A percentile compares a stretch with the other conserved stretches of the same genome.
Evolutionary conservation across 179 eudicot species (phyloP).

Genomic region (Beta lomatogona): DNA sequence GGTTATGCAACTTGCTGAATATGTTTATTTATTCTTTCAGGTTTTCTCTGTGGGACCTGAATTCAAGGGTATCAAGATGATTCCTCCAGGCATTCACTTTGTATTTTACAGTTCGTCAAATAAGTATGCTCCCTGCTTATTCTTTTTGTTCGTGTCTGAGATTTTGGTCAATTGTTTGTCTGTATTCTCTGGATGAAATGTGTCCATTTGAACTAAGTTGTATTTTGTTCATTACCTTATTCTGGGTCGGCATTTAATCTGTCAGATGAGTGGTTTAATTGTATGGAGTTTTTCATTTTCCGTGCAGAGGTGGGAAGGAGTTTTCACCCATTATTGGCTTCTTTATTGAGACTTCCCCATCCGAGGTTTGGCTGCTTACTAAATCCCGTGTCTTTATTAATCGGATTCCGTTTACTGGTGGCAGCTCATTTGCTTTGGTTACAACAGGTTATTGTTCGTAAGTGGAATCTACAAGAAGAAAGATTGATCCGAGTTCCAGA

Average conservation of each 20-base stretch:
- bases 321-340: constrained; percentile 85
- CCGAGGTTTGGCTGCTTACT: constrained; percentile 55
- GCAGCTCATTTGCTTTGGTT: constrained; percentile 23
- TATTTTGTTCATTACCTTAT: neutral
- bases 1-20: constrained; percentile 13
- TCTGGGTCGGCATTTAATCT: constrained; percentile 8
- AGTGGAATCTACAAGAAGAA: constrained; percentile 78
- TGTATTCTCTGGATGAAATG: neutral
- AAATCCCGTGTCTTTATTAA: neutral
- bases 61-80: constrained; percentile 94
- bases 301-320: constrained; percentile 78
- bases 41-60: constrained; percentile 75
- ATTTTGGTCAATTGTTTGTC: neutral
- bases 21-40: constrained; percentile 38
- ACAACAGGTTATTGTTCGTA: constrained; percentile 74
- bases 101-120: constrained; percentile 73
- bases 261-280: constrained; percentile 1
- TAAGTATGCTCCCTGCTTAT: constrained; percentile 41
- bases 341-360: constrained; percentile 63
- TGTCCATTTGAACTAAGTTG: neutral
- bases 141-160: constrained; percentile 12
- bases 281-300: constrained; percentile 13
- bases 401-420: neutral
- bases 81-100: constrained; percentile 92
- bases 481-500: constrained; percentile 60